Evolutionary conservation across 163 green algal genomes (phyloP), one percentile per base, ranked within the genome.

Genomic region (Scenedesmus sp.): DNA sequence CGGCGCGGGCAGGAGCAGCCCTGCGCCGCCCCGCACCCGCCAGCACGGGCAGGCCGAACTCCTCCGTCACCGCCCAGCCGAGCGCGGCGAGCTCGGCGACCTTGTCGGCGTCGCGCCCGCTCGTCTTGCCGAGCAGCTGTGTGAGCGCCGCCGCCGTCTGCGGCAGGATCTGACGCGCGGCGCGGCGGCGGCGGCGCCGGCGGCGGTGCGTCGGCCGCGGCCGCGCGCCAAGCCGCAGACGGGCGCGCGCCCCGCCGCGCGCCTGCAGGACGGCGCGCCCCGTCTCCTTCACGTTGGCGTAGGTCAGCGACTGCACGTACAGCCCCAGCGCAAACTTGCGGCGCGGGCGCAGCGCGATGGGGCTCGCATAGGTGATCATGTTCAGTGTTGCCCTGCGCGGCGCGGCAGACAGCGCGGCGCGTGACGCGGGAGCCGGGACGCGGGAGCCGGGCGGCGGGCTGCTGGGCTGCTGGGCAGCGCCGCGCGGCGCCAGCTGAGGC

Each of bases 81-180:
- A 67, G 28, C 17, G 56, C 5, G 36, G 57, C 36, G 29, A 93
- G 50, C 48, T 86, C 75, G 0, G 39, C 58, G 9, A 87, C 44
- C 53, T 93, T 93, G 84, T 93, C 82, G 15, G 89, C 71, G 10
- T 91, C 79, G 4, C 81, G 45, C 2, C 86, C 87, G 54, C 88
- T 93, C 13, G 77, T 88, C 80, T 91, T 93, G 17, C 89, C 89
- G n/a, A 93, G 77, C 45, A 93, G 83, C 26, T 85, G 33, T 18
- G 89, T 86, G 2, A 94, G 77, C 13, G 57, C 22, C 1, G 69
- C 83, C 31, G 94, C 89, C 15, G 73, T 51, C 50, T 82, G n/a
- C 24, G 64, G 73, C 26, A 93, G 74, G 0, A 93, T 73, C 84
- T 93, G 82, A 48, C n/a, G 5, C 14, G 44, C 29, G 22, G 9